Evolutionary conservation across 2,329 filamentous ascomycete genomes (phyloP).

Genomic region (Phaeophleospora eucalypticola): DNA sequence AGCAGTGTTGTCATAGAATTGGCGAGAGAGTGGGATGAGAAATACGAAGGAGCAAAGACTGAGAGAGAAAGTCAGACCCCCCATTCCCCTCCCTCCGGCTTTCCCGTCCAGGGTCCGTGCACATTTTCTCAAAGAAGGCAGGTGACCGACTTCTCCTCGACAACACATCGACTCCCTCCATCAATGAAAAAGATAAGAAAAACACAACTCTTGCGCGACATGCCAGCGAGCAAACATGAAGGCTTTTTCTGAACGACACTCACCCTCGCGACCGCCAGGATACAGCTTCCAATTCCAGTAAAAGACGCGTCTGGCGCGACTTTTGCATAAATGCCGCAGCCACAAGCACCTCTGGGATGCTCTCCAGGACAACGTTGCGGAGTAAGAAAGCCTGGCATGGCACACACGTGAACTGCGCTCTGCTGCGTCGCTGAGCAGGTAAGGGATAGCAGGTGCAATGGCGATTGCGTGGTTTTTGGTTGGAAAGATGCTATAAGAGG

Average conservation of each 20-base stretch:
- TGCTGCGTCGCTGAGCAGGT: too few relatives aligned
- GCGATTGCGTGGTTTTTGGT: conserved; percentile 1
- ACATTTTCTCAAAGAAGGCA: background rate
- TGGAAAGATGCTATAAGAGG: background rate
- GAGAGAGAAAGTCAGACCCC: background rate
- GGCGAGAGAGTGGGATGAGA: background rate
- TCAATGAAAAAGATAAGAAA: too few relatives aligned
- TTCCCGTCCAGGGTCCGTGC: background rate
- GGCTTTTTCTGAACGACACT: too few relatives aligned
- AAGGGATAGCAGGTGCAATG: background rate
- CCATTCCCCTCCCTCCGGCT: background rate
- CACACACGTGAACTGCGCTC: background rate
- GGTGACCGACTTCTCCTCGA: background rate
- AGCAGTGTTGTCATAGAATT: background rate
- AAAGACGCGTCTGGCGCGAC: background rate
- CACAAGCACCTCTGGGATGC: background rate
- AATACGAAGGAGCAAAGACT: background rate
- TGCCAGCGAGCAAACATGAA: too few relatives aligned
- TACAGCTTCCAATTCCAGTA: background rate
- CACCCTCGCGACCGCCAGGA: too few relatives aligned
- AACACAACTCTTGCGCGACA: too few relatives aligned
- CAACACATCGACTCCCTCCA: too few relatives aligned
- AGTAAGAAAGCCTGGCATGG: background rate
- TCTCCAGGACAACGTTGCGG: background rate
- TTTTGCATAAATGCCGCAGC: conserved; percentile 4